Percentiles rank a stretch among this genome's conserved stretches.
Evolutionary conservation across 352 stramenopile species (phyloP).

Genomic region (Aphanomyces cochlioides): DNA sequence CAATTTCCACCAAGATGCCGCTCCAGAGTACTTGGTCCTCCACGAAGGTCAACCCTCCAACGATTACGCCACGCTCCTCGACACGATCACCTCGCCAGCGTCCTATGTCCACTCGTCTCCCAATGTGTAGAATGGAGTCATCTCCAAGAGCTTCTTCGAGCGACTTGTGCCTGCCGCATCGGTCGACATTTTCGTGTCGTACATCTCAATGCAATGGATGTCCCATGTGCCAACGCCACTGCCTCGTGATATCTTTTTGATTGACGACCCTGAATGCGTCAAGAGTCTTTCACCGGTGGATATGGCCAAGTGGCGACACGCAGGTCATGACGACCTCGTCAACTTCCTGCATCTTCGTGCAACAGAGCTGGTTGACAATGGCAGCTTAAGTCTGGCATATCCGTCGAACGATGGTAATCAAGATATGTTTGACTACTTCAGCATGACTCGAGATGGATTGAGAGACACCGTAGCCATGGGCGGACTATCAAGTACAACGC

Average conservation of each 20-base stretch:
- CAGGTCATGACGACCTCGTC: background rate
- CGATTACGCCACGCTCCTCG: background rate
- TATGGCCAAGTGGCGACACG: background rate
- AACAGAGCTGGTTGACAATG: background rate
- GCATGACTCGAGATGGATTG: background rate
- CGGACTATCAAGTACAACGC: background rate
- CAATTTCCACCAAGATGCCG: background rate
- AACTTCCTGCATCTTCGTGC: conserved; percentile 3
- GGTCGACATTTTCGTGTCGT: conserved; percentile 8
- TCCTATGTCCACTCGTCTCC: background rate
- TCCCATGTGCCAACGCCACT: background rate
- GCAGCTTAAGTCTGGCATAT: background rate
- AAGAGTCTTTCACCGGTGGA: background rate
- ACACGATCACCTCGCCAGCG: background rate
- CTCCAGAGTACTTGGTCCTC: background rate
- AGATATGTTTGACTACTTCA: background rate
- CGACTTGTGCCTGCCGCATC: background rate
- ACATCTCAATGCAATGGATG: conserved; percentile 2
- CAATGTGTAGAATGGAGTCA: background rate
- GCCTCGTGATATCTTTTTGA: background rate
- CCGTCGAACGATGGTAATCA: background rate
- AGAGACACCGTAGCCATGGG: background rate
- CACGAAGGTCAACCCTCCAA: background rate
- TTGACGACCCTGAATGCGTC: background rate
- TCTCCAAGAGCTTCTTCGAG: background rate